Evolutionary conservation across 352 stramenopile genomes (phyloP), one percentile per base, ranked within the genome.

Genomic region (Peronosclerospora sorghi): DNA sequence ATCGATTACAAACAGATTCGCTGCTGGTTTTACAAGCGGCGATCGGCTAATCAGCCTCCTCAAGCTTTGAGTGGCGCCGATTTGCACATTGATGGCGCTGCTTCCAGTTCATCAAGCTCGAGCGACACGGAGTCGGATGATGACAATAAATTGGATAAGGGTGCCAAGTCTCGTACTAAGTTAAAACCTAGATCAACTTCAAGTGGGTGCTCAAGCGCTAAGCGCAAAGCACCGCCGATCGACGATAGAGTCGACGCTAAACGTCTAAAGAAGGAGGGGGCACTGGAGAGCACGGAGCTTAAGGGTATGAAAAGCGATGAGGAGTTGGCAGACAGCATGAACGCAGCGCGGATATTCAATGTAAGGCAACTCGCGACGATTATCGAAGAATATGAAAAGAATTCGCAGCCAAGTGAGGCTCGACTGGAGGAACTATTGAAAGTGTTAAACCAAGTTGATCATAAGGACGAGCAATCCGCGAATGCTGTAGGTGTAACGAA

Each of bases 1-100:
- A 85, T 86, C 40, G 79, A 91, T 54, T 88, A 89, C 62, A 91
- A 91, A 58, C 79, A 91, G 43, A 78, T 91, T 37, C 71, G 79
- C 4, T 84, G 79, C 48, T 91, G 79, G 79, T 91, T 91, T 55
- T 91, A 91, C 63, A 91, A 91, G 53, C 69, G 79, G 10, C 68
- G 76, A 36, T 86, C 76, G 4, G 79, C 73, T 9, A 86, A 88
- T 28, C 68, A 83, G 34, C 76, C 73, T 32, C 76, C 76, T 28
- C 76, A 88, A 51, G 73, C 73, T 14, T 47, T 88, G 9, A 77
- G 65, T 15, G 51, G 57, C 6, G 59, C 73, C 8, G 76, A 85
- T 47, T 51, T 84, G 12, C 54, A 71, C 17, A 64, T 83, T 14
- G 51, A 63, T 24, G 49, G 57, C 1, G 61, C 39, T 12, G 54